Evolutionary conservation across 2,329 filamentous ascomycete genomes (phyloP).

Genomic region (Arachnomyces sp.): DNA sequence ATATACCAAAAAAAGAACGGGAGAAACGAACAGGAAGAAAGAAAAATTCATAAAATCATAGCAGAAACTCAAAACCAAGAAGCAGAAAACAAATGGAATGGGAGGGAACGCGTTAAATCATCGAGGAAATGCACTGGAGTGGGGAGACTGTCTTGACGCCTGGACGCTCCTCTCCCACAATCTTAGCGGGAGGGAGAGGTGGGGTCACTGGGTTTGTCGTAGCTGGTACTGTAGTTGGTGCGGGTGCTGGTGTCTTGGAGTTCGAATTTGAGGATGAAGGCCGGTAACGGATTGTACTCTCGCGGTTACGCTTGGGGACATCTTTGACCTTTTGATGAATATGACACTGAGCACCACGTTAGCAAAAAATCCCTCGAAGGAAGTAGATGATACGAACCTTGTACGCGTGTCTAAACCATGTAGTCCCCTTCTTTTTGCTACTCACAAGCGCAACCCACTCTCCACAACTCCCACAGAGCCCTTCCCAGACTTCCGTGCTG

Average conservation of each 20-base stretch:
- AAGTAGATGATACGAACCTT: conserved; percentile 50
- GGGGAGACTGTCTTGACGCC: conserved; percentile 6
- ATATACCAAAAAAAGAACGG: too few relatives aligned
- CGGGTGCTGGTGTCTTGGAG: not conserved
- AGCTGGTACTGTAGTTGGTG: not conserved
- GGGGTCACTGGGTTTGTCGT: too few relatives aligned
- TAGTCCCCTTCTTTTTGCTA: conserved; percentile 86
- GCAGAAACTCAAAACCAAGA: conserved; percentile 3
- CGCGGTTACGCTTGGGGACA: conserved; percentile 58
- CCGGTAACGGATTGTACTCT: conserved; percentile 46
- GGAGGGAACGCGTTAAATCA: conserved; percentile 3
- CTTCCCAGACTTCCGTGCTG: conserved; percentile 50
- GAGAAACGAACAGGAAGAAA: conserved; percentile 4
- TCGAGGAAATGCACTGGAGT: conserved; percentile 5
- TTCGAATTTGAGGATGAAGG: conserved; percentile 20
- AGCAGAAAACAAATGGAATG: conserved; percentile 11
- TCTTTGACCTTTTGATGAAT: conserved; percentile 65
- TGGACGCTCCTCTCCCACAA: not conserved
- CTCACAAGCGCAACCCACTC: conserved; percentile 39
- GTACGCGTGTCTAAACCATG: conserved; percentile 84
- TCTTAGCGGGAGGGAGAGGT: not conserved
- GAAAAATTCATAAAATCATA: conserved; percentile 5
- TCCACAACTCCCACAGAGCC: conserved; percentile 29
- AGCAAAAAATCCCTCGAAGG: conserved; percentile 3
- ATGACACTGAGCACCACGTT: conserved; percentile 49